These are phyloP conservation scores for Aleurites moluccanus DNA, from an alignment of 441 rosid genomes.

Conservation along the genomic window DNA sequence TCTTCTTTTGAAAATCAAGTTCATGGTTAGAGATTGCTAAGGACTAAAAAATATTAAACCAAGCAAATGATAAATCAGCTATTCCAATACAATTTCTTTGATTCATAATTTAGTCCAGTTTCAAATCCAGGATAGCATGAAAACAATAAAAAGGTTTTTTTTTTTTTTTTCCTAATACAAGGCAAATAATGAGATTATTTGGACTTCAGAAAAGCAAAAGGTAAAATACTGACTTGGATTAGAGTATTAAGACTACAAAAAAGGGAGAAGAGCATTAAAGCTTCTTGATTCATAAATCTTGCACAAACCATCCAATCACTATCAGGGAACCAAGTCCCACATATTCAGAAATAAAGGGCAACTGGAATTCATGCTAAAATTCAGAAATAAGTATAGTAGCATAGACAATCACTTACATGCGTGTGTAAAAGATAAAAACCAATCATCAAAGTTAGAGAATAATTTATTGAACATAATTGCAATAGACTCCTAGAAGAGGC, in stretches of 20 bases:
- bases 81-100: not conserved
- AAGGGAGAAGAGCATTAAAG: not conserved
- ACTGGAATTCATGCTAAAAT: not conserved
- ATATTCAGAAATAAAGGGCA: no score
- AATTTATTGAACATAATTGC: not conserved
- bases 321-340: no score
- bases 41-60: not conserved
- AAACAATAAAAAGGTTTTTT: not conserved
- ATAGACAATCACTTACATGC: no score
- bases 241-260: no score
- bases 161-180: no score
- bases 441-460: not conserved
- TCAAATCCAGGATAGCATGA: not conserved
- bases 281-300: constrained; percentile 7
- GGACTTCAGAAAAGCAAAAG: not conserved
- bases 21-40: not conserved
- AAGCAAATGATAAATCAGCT: not conserved
- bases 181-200: not conserved
- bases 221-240: not conserved
- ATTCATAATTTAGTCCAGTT: not conserved
- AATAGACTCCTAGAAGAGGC: not conserved
- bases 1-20: not conserved
- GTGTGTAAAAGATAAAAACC: no score
- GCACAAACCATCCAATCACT: not conserved
- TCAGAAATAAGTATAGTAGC: not conserved